These are phyloP conservation scores for Alternaria novae-zelandiae DNA, from an alignment of 2,329 filamentous ascomycete genomes.

Conservation along the genomic window DNA sequence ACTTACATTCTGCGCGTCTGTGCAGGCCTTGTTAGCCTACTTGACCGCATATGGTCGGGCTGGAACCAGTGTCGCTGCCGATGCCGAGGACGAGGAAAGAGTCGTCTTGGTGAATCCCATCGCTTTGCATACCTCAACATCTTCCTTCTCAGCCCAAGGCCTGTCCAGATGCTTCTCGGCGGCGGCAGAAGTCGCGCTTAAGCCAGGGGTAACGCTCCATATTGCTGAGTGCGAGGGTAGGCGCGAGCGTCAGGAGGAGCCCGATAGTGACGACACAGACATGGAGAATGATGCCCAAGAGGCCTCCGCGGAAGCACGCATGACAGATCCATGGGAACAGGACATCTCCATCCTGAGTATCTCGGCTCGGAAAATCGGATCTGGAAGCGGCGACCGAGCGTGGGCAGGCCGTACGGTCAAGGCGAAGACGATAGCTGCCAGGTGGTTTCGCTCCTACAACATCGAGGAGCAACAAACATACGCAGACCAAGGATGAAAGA, in stretches of 20 bases:
- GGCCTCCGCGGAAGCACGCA: not conserved
- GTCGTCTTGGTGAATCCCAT: conserved; percentile 72
- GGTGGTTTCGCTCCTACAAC: conserved; percentile 51
- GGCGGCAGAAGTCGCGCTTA: conserved; percentile 66
- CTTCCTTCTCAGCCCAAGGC: conserved; percentile 78
- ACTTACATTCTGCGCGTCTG: conserved; percentile 74
- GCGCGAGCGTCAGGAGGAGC: conserved; percentile 51
- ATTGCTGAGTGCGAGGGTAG: conserved; percentile 49
- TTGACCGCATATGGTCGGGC: conserved; percentile 59
- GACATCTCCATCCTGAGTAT: conserved; percentile 57
- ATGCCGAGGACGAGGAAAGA: conserved; percentile 20
- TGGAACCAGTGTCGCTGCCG: conserved; percentile 10
- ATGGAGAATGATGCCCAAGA: conserved; percentile 29
- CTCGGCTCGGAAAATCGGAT: conserved; percentile 50
- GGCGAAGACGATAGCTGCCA: conserved; percentile 49
- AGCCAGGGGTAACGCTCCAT: conserved; percentile 44
- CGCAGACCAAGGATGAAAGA: conserved; percentile 12
- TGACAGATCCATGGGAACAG: conserved; percentile 52
- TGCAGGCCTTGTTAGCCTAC: conserved; percentile 79
- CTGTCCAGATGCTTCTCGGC: conserved; percentile 67
- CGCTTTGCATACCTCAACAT: conserved; percentile 69
- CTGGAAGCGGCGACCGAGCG: conserved; percentile 43
- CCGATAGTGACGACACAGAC: conserved; percentile 61
- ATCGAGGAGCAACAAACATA: conserved; percentile 10
- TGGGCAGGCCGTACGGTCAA: conserved; percentile 59